Percentiles rank a stretch among this genome's conserved stretches.
Evolutionary conservation across 1,284 basidiomycete species (phyloP).

Genomic region (Moniliella sp.): DNA sequence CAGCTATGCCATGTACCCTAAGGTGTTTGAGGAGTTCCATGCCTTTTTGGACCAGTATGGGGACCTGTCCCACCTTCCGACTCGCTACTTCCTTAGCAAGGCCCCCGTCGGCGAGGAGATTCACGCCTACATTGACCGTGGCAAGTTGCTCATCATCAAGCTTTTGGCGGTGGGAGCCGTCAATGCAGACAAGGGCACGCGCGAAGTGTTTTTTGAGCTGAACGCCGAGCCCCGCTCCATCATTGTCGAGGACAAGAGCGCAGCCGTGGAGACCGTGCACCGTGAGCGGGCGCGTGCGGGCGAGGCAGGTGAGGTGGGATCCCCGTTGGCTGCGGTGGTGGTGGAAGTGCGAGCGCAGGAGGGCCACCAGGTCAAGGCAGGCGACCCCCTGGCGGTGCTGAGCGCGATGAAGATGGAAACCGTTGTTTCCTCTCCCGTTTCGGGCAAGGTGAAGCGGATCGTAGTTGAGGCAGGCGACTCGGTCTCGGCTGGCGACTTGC

Average conservation of each 20-base stretch:
- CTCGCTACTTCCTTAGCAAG: constrained; percentile 80
- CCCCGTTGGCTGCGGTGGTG: constrained; percentile 63
- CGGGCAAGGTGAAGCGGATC: constrained; percentile 79
- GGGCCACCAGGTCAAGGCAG: constrained; percentile 86
- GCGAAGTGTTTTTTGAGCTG: constrained; percentile 87
- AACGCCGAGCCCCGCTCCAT: constrained; percentile 30
- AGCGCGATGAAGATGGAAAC: constrained; percentile 51
- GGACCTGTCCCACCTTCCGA: constrained; percentile 59
- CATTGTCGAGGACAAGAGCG: constrained; percentile 76
- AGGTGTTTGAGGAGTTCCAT: constrained; percentile 89
- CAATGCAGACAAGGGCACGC: constrained; percentile 66
- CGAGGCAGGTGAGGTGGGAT: constrained; percentile 83
- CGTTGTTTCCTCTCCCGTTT: constrained; percentile 77
- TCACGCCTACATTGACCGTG: constrained; percentile 85
- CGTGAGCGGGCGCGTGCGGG: constrained; percentile 78
- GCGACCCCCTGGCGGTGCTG: constrained; percentile 57
- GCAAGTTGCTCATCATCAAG: constrained; percentile 80
- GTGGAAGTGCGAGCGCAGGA: constrained; percentile 93
- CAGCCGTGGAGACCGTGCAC: constrained; percentile 69
- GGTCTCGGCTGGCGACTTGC: constrained; percentile 65
- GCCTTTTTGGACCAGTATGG: constrained; percentile 85
- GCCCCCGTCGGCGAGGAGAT: constrained; percentile 83
- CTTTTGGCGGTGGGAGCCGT: constrained; percentile 88
- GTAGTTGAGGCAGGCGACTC: constrained; percentile 59
- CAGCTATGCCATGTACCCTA: constrained; percentile 87